Evolutionary conservation across 495 filamentous ascomycete species (phyloP), one percentile per base, ranked within the genome.

Genomic region (Letharia columbiana): DNA sequence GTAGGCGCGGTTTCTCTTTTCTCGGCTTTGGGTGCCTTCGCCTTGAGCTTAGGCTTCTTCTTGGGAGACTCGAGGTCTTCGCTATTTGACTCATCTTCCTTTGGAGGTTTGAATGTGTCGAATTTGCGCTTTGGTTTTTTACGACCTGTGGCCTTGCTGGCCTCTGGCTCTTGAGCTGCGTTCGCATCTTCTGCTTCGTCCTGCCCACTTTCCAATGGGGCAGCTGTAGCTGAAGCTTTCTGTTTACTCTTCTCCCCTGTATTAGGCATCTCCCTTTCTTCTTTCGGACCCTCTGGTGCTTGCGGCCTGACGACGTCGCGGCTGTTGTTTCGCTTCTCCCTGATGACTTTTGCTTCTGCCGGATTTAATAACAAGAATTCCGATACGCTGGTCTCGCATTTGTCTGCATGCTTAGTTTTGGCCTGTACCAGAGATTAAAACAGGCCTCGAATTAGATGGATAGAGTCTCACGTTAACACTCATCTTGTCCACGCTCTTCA

Each of bases 331-430:
- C 37, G 60, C n/a, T 47, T 63, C 45, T 44, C 37, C 20, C 61
- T 50, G n/a, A 40, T 18, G 3, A 15, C 20, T 13, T 45, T 56
- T 41, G 62, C 62, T 45, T 64, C 50, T 64, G 33, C 28, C 1
- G 39, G 20, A 12, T 35, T 56, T 1, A 64, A 17, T 50, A 41
- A 31, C 8, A 35, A 3, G 23, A 58, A 64, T 2, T 40, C 49
- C 2, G 62, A 47, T 11, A 42, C 37, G 9, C 39, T 57, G 5
- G 50, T 64, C 33, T 56, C 49, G 50, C 62, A 64, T 45, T 64
- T 64, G 12, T 52, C 62, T 35, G 62, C 62, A 33, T 64, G 62
- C 50, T 64, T 57, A 17, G 28, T 58, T 17, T 57, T 58, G 23
- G 35, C 35, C 49, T 57, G 37, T 35, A 56, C 5, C 28, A 35